phyloP scores from a whole-genome alignment of 345 rosid genomes.

The Salix purpurea region DNA sequence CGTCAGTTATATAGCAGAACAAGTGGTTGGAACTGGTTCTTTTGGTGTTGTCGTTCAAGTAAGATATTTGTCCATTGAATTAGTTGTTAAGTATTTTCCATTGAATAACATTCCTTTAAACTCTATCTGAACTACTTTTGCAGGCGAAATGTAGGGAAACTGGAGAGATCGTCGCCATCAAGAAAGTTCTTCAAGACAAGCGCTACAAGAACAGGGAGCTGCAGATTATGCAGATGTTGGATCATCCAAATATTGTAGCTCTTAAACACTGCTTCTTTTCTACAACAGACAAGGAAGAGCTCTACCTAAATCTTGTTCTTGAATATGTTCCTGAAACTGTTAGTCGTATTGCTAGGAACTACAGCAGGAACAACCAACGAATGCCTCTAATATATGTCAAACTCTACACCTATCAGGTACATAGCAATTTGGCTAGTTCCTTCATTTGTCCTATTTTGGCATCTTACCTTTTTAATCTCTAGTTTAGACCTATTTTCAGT shows the following conservation, averaged over 20 bases:
- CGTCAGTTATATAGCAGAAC: constrained; percentile 85
- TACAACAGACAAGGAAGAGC: constrained; percentile 88
- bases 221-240: constrained; percentile 85
- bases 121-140: constrained; percentile 22
- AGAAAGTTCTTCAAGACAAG: constrained; percentile 97
- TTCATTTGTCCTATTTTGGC: neutral
- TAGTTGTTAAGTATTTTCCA: neutral
- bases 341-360: constrained; percentile 66
- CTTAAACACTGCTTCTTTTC: constrained; percentile 92
- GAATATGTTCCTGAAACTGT: constrained; percentile 96
- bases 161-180: constrained; percentile 89
- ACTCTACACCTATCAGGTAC: constrained; percentile 91
- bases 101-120: constrained; percentile 5
- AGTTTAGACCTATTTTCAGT: neutral
- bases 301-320: constrained; percentile 91
- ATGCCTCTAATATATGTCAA: constrained; percentile 94
- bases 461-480: neutral
- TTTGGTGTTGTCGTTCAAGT: constrained; percentile 96
- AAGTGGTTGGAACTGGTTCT: constrained; percentile 94
- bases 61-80: constrained; percentile 26
- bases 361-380: constrained; percentile 72
- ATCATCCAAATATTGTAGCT: constrained; percentile 86
- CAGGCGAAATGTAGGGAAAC: constrained; percentile 98
- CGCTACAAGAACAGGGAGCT: constrained; percentile 95
- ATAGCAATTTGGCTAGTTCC: constrained; percentile 7